Evolutionary conservation across 169 alveolate genomes (phyloP), one percentile per base, ranked within the genome.

Genomic region (Plasmodium knowlesi): DNA sequence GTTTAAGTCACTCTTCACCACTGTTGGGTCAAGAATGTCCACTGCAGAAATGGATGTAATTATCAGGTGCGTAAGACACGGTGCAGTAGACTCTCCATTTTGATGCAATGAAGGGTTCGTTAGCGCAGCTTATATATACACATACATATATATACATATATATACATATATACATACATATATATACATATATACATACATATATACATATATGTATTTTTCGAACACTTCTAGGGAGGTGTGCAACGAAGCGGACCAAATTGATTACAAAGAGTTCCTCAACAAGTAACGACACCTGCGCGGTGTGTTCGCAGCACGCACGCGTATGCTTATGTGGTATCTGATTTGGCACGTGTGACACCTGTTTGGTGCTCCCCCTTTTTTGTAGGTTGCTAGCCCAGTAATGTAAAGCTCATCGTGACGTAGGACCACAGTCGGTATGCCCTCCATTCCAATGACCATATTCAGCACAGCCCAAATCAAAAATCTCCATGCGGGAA

Each of bases 1-100:
- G 43, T 30, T 88, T 37, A 88, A 88, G 74, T 16, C 46, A 4
- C 53, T 88, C 41, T 88, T 88, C 82, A 88, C 94, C 16, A 88
- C 86, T 12, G 79, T 88, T 76, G 94, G 94, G 57, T 88, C 94
- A 54, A 76, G 70, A 54, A 10, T 88, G 41, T 78, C 94, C 12
- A 43, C 34, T 32, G 37, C 61, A 39, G 94, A 88, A 22, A 88
- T 88, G 71, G 94, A 88, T 30, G 72, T 19, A n/a, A 88, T 88
- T 19, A 88, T 79, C 25, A 30, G 88, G 94, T 88, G n/a, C 10
- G 71, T 73, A 41, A 30, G 34, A 12, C 16, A 22, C 14, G 39
- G 46, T 25, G 19, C 14, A 61, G n/a, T 14, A 10, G 53, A n/a
- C 53, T 34, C 32, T 43, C 19, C 39, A 22, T 80, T 39, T 80